Evolutionary conservation across 2,329 filamentous ascomycete species (phyloP), one percentile per base, ranked within the genome.

Genomic region (Venturia pyrina): DNA sequence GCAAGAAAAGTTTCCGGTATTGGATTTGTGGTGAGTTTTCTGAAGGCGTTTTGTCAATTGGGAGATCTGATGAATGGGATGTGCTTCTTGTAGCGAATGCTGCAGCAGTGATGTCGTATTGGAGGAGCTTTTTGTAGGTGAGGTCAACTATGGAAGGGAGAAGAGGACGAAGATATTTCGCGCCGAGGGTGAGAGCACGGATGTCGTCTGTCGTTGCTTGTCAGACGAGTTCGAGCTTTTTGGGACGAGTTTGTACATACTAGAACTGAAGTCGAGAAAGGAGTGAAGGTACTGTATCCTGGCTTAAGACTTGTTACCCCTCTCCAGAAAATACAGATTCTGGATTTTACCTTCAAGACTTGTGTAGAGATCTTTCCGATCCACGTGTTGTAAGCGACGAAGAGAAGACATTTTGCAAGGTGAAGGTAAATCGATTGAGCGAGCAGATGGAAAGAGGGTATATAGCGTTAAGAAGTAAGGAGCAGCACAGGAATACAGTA

Each of bases 141-240:
- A 92, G 89, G 76, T 93, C 91, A 72, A 93, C 89, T 28, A 95
- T 84, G 59, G 89, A 87, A 0, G 91, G 91, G 69, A 93, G 91
- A 41, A 93, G 83, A n/a, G 87, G 85, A 72, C 89, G 89, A 78
- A 92, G 88, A 77, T 91, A 91, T 75, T 91, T 91, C 67, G 85
- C 81, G 68, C 89, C 89, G 2, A 81, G 80, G 17, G 84, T 81
- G 46, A 93, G 82, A 48, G 89, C 88, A 69, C 89, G 87, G 66
- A 91, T 86, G 72, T 92, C 89, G 68, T 83, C 89, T 56, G 4
- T 56, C 7, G 6, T 56, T 56, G 13, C 15, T 15, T 17, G 50
- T 56, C 24, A 32, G 24, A 34, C 7, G 50, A 19, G 15, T 17
- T 7, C 24, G 34, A 19, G 6, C 17, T 15, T 10, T n/a, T 21